Percentiles rank a stretch among this genome's conserved stretches.
Conservation (phyloP, 257 asterid species). For the Nicotiana knightiana region DNA sequence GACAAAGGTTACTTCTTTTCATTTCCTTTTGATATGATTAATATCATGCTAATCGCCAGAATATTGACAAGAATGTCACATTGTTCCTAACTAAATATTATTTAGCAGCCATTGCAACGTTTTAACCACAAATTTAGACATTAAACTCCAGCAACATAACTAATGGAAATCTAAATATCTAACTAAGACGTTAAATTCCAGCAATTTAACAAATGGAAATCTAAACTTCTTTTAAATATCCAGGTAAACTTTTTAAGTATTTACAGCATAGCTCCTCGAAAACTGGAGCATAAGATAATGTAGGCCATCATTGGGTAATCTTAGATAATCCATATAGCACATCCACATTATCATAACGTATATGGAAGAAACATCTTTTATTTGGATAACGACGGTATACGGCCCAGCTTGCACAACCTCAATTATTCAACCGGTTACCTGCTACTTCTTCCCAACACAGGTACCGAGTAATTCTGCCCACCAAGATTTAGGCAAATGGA, state of each 20-base stretch:
- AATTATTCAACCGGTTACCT: background rate
- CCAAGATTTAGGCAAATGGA: background rate
- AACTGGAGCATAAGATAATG: background rate
- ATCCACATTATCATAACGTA: background rate
- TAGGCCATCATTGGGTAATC: background rate
- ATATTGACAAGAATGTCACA: background rate
- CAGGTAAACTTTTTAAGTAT: background rate
- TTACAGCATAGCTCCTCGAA: background rate
- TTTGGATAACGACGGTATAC: background rate
- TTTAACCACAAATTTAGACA: background rate
- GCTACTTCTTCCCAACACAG: background rate
- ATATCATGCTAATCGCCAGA: background rate
- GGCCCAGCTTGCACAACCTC: background rate
- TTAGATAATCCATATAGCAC: background rate
- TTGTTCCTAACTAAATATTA: background rate
- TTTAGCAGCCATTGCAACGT: background rate
- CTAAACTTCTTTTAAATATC: background rate
- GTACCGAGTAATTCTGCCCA: background rate
- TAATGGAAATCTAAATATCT: background rate
- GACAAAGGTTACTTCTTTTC: background rate
- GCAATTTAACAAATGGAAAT: background rate
- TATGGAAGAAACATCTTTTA: background rate
- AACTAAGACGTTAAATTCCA: background rate
- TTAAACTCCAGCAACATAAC: background rate
- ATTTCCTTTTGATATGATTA: background rate